phyloP scores from a whole-genome alignment of 75 land plant genomes.

The Larix kaempferi region DNA sequence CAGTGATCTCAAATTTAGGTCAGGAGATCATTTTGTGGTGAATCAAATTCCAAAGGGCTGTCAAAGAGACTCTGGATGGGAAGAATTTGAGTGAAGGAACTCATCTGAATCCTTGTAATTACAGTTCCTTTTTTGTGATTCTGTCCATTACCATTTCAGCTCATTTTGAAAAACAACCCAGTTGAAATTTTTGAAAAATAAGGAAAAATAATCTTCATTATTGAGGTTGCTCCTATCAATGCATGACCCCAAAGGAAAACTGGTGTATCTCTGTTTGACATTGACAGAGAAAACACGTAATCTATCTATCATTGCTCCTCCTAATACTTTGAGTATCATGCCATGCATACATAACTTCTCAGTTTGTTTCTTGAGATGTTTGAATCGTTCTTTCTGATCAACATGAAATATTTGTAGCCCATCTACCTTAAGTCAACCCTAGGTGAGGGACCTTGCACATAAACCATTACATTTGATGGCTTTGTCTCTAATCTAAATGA shows the following conservation, averaged over 20 bases:
- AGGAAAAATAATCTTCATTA: constrained; percentile 73
- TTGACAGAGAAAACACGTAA: constrained; percentile 49
- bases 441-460: too few species aligned
- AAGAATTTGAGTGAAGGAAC: too few species aligned
- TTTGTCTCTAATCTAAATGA: too few species aligned
- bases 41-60: too few species aligned
- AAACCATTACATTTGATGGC: too few species aligned
- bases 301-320: constrained; percentile 59
- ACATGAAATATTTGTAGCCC: too few species aligned
- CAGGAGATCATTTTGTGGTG: too few species aligned
- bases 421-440: too few species aligned
- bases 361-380: too few species aligned
- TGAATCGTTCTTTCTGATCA: too few species aligned
- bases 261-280: constrained; percentile 65
- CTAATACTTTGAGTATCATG: constrained; percentile 59
- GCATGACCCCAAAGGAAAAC: constrained; percentile 83
- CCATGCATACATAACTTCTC: constrained; percentile 88
- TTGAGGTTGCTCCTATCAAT: constrained; percentile 68
- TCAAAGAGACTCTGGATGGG: too few species aligned
- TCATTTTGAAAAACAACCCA: constrained; percentile 98
- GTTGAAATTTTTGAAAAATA: constrained; percentile 78
- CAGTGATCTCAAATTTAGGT: too few species aligned
- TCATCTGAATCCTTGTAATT: constrained; percentile 94
- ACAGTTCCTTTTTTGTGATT: constrained; percentile 65
- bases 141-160: constrained; percentile 95